These are phyloP conservation scores for Zygosaccharomyces siamensis DNA, from an alignment of 805 yeast species.

Conservation along the genomic window DNA sequence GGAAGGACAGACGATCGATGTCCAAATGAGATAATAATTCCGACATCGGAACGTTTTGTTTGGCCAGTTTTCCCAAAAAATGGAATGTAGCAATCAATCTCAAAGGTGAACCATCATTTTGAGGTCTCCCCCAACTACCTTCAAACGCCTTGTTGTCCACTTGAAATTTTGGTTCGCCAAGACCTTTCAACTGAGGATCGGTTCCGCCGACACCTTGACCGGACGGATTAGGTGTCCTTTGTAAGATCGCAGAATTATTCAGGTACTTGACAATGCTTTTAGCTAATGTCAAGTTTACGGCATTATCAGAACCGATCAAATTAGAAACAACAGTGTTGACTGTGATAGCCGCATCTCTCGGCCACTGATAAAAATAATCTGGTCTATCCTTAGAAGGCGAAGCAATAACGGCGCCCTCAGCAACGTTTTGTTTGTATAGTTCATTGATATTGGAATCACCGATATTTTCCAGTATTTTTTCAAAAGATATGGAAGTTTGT, in stretches of 20 bases:
- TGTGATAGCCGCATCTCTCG: constrained; percentile 83
- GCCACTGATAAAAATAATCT: constrained; percentile 86
- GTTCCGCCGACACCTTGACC: constrained; percentile 44
- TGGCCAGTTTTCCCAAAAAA: constrained; percentile 44
- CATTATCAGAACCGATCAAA: constrained; percentile 27
- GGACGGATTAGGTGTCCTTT: constrained; percentile 61
- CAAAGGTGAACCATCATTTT: constrained; percentile 90
- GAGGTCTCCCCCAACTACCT: constrained; percentile 89
- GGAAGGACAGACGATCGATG: constrained; percentile 11
- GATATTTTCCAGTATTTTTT: constrained; percentile 44
- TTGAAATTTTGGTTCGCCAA: constrained; percentile 89
- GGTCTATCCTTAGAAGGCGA: constrained; percentile 71
- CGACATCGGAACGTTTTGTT: constrained; percentile 25
- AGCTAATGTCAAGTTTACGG: constrained; percentile 22
- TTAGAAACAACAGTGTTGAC: constrained; percentile 57
- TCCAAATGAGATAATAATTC: constrained; percentile 29
- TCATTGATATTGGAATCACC: constrained; percentile 38
- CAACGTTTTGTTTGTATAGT: constrained; percentile 37
- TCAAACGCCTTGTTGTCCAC: constrained; percentile 60
- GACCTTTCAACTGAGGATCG: constrained; percentile 41
- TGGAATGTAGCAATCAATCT: constrained; percentile 60
- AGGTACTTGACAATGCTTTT: constrained; percentile 56
- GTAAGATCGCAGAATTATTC: constrained; percentile 52
- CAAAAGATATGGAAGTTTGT: constrained; percentile 41
- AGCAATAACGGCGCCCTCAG: constrained; percentile 74